Evolutionary conservation across 768 basidiomycete genomes (phyloP).

Genomic region (Macrocybe gigantea): DNA sequence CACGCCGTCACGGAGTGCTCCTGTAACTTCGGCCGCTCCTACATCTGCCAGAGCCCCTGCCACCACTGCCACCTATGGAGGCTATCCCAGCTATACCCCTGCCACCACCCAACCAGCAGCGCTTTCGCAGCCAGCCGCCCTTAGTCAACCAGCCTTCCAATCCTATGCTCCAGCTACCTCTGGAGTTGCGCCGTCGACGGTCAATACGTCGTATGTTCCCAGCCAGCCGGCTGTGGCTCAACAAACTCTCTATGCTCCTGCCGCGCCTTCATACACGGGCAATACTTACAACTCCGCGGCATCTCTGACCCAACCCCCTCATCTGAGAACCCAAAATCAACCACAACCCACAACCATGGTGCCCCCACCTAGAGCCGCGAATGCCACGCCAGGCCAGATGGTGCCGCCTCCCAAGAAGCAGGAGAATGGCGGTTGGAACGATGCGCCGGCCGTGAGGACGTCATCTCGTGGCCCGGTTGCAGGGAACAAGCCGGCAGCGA

Average conservation of each 20-base stretch:
- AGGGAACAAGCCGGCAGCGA: slow-evolving; percentile 58
- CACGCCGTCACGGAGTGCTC: background rate
- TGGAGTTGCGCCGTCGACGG: slow-evolving; percentile 6
- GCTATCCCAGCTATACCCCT: slow-evolving; percentile 15
- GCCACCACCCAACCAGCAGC: slow-evolving; percentile 12
- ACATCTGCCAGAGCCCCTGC: slow-evolving; percentile 11
- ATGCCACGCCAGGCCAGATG: slow-evolving; percentile 18
- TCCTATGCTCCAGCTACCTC: slow-evolving; percentile 2
- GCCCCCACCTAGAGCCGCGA: slow-evolving; percentile 34
- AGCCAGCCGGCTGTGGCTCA: slow-evolving; percentile 15
- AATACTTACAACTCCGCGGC: slow-evolving; percentile 12
- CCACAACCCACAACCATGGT: slow-evolving; percentile 33
- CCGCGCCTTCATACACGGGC: slow-evolving; percentile 9
- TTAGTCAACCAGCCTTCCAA: slow-evolving; percentile 8
- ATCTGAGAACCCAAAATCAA: slow-evolving; percentile 26
- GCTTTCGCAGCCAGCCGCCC: slow-evolving; percentile 5
- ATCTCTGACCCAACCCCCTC: slow-evolving; percentile 35
- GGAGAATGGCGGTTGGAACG: slow-evolving; percentile 88
- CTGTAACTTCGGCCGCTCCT: slow-evolving; percentile 15
- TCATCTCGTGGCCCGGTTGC: slow-evolving; percentile 48
- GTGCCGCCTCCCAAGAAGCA: slow-evolving; percentile 52
- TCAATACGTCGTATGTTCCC: slow-evolving; percentile 14
- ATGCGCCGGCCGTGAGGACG: slow-evolving; percentile 56
- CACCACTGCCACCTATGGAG: slow-evolving; percentile 14
- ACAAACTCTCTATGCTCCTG: slow-evolving; percentile 26